Conservation (phyloP, 164 flowering plant genomes). For the Santalum album region DNA sequence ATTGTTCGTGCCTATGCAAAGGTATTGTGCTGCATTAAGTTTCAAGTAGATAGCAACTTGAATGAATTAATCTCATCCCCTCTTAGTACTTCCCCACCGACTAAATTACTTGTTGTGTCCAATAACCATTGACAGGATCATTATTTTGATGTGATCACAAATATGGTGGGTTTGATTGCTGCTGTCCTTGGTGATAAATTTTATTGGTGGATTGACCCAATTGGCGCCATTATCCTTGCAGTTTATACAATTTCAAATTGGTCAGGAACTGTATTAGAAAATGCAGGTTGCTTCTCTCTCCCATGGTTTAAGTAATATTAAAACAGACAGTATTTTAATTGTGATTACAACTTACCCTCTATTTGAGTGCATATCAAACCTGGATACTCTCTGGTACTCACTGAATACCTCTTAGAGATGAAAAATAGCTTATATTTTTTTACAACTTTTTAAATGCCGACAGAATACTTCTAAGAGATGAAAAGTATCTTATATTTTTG, state of each 20-base stretch:
- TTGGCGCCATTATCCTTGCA: slow-evolving; percentile 58
- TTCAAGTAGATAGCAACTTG: background rate
- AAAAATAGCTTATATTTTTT: no score
- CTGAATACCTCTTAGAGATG: no score
- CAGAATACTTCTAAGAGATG: no score
- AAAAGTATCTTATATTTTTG: no score
- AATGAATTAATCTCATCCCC: background rate
- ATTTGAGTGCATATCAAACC: no score
- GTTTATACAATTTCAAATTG: slow-evolving; percentile 59
- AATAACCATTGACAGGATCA: slow-evolving; percentile 42
- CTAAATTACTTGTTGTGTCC: no score
- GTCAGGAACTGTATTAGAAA: slow-evolving; percentile 70
- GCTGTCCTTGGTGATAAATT: slow-evolving; percentile 64
- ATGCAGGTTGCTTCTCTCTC: slow-evolving; percentile 46
- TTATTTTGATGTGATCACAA: slow-evolving; percentile 71
- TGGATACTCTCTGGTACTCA: no score
- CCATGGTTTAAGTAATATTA: no score
- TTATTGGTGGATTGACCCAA: slow-evolving; percentile 77
- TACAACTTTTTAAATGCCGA: no score
- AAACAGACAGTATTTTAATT: no score
- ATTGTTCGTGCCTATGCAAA: slow-evolving; percentile 98
- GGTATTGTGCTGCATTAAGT: slow-evolving; percentile 26
- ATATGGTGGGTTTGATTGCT: slow-evolving; percentile 57
- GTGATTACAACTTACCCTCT: no score
- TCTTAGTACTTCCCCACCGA: no score